phyloP scores from a whole-genome alignment of 257 asterid genomes.

The Solanum ahanhuiri region DNA sequence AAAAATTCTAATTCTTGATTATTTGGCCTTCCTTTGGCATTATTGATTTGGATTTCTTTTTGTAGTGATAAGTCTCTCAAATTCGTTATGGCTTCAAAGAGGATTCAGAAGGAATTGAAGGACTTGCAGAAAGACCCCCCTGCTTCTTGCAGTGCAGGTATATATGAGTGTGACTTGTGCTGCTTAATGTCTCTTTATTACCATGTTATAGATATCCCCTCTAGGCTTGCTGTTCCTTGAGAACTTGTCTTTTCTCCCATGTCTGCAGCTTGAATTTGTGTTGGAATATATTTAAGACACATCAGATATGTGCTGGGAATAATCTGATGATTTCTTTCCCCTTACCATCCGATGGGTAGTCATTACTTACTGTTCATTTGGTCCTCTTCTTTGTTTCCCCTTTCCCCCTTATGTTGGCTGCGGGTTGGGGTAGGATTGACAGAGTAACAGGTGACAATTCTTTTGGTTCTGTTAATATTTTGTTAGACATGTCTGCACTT shows the following conservation, averaged over 20 bases:
- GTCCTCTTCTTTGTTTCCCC: background rate
- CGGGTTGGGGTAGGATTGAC: background rate
- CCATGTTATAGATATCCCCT: background rate
- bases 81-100: slow-evolving; percentile 45
- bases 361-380: background rate
- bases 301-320: background rate
- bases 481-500: background rate
- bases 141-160: slow-evolving; percentile 61
- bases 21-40: background rate
- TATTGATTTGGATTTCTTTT: background rate
- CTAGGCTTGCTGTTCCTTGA: background rate
- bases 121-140: slow-evolving; percentile 61
- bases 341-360: background rate
- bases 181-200: background rate
- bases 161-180: background rate
- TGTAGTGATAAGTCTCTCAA: background rate
- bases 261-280: background rate
- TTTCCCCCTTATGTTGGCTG: background rate
- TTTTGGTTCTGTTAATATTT: background rate
- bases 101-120: slow-evolving; percentile 53
- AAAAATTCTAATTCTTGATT: background rate
- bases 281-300: background rate
- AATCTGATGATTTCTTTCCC: background rate
- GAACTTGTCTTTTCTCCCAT: no score
- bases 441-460: background rate